These are phyloP conservation scores for Auricularia heimuer DNA, from an alignment of 768 basidiomycete species.

Conservation along the genomic window DNA sequence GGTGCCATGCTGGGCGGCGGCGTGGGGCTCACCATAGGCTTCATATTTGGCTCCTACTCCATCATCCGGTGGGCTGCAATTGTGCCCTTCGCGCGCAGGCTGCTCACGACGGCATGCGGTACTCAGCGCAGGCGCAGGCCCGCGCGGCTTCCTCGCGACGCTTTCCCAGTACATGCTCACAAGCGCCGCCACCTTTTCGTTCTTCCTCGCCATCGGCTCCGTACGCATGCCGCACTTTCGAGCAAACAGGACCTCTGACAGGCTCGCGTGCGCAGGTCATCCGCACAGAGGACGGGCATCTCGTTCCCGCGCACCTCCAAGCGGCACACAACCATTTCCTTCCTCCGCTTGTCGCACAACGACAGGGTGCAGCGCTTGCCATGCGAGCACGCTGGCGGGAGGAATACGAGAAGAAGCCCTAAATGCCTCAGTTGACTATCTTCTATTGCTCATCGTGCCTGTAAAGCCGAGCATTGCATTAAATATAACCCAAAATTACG, in stretches of 20 bases:
- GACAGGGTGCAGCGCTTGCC: background rate
- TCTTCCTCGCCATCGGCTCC: constrained; percentile 93
- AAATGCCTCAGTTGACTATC: background rate
- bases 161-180: constrained; percentile 98
- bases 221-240: constrained; percentile 32
- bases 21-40: constrained; percentile 93
- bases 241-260: background rate
- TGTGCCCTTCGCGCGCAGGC: constrained; percentile 2
- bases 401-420: background rate
- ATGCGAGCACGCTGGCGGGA: constrained; percentile 3
- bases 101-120: constrained; percentile 4
- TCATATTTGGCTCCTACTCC: constrained; percentile 91
- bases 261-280: constrained; percentile 53
- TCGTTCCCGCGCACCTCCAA: constrained; percentile 49
- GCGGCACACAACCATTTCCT: constrained; percentile 13
- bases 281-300: constrained; percentile 52
- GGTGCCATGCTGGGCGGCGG: constrained; percentile 87
- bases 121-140: constrained; percentile 77
- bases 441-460: background rate
- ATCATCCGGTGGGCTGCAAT: constrained; percentile 64
- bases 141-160: constrained; percentile 80
- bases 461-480: background rate
- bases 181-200: constrained; percentile 93
- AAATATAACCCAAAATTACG: background rate
- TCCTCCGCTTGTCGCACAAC: background rate